phyloP scores from a whole-genome alignment of 495 filamentous ascomycete genomes.

The Staphylotrichum longicolle region DNA sequence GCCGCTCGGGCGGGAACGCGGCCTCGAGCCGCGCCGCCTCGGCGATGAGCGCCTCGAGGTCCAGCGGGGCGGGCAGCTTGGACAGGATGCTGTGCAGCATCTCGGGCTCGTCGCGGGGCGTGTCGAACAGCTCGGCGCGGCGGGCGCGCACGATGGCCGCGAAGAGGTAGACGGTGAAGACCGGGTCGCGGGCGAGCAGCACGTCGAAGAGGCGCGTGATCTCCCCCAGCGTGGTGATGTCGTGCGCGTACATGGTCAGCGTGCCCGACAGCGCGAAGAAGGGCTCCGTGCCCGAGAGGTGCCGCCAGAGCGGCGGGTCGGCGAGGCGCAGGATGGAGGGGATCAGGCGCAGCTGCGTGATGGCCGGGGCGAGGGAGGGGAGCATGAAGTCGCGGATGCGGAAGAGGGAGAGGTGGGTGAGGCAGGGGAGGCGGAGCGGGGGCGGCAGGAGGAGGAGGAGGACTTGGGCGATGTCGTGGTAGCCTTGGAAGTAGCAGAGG shows the following conservation, averaged over 20 bases:
- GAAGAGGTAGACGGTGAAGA: slow-evolving; percentile 86
- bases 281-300: slow-evolving; percentile 74
- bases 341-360: slow-evolving; percentile 79
- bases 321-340: slow-evolving; percentile 70
- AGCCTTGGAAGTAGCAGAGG: slow-evolving; percentile 96
- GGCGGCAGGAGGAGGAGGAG: slow-evolving; percentile 74
- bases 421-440: slow-evolving; percentile 50
- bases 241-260: slow-evolving; percentile 92
- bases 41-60: slow-evolving; percentile 73
- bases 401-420: slow-evolving; percentile 77
- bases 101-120: slow-evolving; percentile 80
- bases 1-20: slow-evolving; percentile 67
- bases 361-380: slow-evolving; percentile 74
- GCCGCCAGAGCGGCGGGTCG: slow-evolving; percentile 64
- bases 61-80: slow-evolving; percentile 80
- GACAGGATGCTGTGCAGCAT: slow-evolving; percentile 89
- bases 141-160: slow-evolving; percentile 81
- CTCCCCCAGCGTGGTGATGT: slow-evolving; percentile 83
- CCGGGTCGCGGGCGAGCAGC: slow-evolving; percentile 77
- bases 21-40: slow-evolving; percentile 53
- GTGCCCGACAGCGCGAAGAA: slow-evolving; percentile 91
- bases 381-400: slow-evolving; percentile 98
- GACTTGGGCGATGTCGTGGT: slow-evolving; percentile 98
- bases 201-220: slow-evolving; percentile 91
- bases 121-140: slow-evolving; percentile 75